Evolutionary conservation across 768 basidiomycete genomes (phyloP), one percentile per base, ranked within the genome.

Genomic region (Astraeus odoratus): DNA sequence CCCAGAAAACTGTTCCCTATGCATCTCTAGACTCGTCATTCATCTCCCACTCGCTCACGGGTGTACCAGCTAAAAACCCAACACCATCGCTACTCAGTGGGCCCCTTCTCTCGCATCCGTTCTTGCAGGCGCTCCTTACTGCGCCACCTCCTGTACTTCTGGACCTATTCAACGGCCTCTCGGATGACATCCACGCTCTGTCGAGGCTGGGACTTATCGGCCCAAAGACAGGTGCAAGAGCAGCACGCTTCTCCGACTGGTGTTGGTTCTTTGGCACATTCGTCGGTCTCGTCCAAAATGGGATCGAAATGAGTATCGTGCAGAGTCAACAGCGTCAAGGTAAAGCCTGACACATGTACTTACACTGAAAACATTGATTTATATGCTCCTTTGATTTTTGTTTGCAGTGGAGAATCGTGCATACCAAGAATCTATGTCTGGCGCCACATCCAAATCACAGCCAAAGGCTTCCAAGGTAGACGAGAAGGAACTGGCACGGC

Each of bases 221-320:
- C 5, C 74, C 76, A 52, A 73, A 69, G 40, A 64, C 75, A 1
- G 89, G 89, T 15, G 73, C 76, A 40, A 76, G 80, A 27, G 89
- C 87, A 3, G 86, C 70, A 27, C 75, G 78, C 9, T 79, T 89
- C 56, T 79, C 88, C 2, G 80, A 91, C 61, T 90, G 85, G 84
- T 89, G 88, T 59, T 92, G 88, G 89, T 73, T 92, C 51, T 66
- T 85, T 23, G 71, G 82, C 13, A 92, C 86, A 0, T 68, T 91
- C 24, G 86, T 87, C 10, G 81, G 81, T 39, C 69, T 92, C 5
- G 87, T 91, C 6, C 87, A 91, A 67, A 88, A 91, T 60, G 78
- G 79, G 6, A 80, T 92, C 3, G 87, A 92, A 60, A 72, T 83
- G 54, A 73, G 78, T 51, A 76, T 91, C 51, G 81, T 87, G 24